These are phyloP conservation scores for Amaranthus cruentus DNA, from an alignment of 148 eudicot genomes.

Conservation along the genomic window DNA sequence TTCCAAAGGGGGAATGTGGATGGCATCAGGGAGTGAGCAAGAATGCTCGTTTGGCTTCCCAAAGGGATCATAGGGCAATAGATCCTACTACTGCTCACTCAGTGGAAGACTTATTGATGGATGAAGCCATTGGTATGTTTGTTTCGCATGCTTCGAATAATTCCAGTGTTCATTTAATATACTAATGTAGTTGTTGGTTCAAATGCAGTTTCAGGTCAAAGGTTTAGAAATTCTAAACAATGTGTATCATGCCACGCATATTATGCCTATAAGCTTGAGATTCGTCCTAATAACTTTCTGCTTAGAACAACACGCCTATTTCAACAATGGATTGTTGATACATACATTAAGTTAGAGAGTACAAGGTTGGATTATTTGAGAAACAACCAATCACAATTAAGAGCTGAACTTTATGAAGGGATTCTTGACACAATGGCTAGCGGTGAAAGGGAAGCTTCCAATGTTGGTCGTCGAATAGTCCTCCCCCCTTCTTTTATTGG, in stretches of 20 bases:
- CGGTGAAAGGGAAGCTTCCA: not conserved
- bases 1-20: not conserved
- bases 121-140: not conserved
- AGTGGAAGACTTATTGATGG: not conserved
- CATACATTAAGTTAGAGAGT: not conserved
- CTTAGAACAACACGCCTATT: not conserved
- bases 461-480: not conserved
- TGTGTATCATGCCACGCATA: not conserved
- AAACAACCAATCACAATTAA: not conserved
- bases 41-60: not conserved
- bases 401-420: not conserved
- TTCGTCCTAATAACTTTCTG: not conserved
- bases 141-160: no score
- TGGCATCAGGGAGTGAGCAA: slow-evolving; percentile 1
- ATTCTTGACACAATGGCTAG: not conserved
- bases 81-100: not conserved
- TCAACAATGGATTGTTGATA: not conserved
- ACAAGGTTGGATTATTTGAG: not conserved
- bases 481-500: slow-evolving; percentile 4
- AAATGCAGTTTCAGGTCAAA: no score
- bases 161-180: no score
- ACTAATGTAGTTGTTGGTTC: no score
- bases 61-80: no score
- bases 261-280: not conserved
- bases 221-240: not conserved